Conservation (phyloP, 441 rosid species). For the Gossypium lobatum region DNA sequence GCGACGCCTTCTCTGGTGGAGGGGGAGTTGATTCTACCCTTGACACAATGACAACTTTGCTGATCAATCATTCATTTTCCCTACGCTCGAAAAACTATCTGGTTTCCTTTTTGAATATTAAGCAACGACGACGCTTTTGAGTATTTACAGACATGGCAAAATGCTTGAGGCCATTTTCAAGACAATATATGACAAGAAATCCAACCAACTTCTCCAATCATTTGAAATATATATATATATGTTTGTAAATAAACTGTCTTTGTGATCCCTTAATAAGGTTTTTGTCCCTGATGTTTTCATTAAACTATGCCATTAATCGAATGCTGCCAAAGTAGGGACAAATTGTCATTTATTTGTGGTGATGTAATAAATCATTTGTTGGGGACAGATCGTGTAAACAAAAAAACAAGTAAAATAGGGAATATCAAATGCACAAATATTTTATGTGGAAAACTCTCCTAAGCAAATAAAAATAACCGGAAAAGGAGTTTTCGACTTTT, state of each 20-base stretch:
- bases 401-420: no score
- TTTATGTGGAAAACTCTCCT: no score
- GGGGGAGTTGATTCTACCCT: background rate
- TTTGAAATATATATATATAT: background rate
- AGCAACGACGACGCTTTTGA: background rate
- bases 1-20: background rate
- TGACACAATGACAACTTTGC: background rate
- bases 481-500: no score
- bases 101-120: background rate
- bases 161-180: background rate
- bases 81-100: background rate
- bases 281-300: background rate
- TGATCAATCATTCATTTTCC: background rate
- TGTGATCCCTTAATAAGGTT: constrained; percentile 12
- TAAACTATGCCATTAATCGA: no score
- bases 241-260: background rate
- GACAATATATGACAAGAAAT: background rate
- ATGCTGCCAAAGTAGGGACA: no score
- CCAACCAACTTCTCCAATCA: background rate
- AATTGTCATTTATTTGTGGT: no score
- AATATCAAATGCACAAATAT: no score
- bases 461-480: no score
- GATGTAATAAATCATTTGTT: no score
- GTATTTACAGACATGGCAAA: background rate
- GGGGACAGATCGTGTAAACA: no score